Percentiles rank a stretch among this genome's conserved stretches.
Evolutionary conservation across 495 filamentous ascomycete genomes (phyloP).

Genomic region (Tuber indicum): DNA sequence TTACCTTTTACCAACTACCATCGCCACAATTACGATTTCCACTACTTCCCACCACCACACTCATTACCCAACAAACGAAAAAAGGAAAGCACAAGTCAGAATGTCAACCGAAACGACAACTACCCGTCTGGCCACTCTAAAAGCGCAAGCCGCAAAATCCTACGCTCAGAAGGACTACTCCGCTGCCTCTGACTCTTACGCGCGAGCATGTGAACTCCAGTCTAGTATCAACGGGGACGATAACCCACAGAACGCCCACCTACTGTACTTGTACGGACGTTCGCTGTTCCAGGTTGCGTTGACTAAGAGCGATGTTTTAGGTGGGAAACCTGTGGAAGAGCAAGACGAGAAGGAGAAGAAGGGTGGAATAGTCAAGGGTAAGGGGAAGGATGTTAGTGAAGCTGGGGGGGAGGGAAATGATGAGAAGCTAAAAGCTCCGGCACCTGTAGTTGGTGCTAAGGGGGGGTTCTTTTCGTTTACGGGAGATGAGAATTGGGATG

Average conservation of each 20-base stretch:
- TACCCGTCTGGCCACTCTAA: conserved; percentile 43
- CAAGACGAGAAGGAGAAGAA: conserved; percentile 44
- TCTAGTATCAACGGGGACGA: conserved; percentile 88
- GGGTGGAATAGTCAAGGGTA: conserved; percentile 45
- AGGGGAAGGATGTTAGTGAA: conserved; percentile 27
- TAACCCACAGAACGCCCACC: conserved; percentile 77
- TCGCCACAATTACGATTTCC: background rate
- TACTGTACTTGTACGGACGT: conserved; percentile 89
- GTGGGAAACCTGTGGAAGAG: conserved; percentile 59
- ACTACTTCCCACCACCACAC: background rate
- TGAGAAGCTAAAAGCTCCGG: conserved; percentile 15
- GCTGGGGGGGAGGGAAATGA: conserved; percentile 18
- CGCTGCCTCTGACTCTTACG: conserved; percentile 76
- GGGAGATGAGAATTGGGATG: conserved; percentile 87
- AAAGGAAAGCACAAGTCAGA: background rate
- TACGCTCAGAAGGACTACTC: conserved; percentile 82
- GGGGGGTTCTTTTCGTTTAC: conserved; percentile 76
- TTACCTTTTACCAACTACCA: background rate
- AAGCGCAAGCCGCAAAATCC: conserved; percentile 56
- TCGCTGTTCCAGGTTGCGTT: conserved; percentile 88
- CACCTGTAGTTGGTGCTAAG: conserved; percentile 36
- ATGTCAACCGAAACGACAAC: conserved; percentile 12
- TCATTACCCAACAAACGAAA: conserved; percentile 1
- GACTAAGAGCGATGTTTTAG: conserved; percentile 88
- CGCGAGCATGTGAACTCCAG: conserved; percentile 81